These are phyloP conservation scores for Pittosporum tobira DNA, from an alignment of 129 eudicot genomes.

Conservation along the genomic window DNA sequence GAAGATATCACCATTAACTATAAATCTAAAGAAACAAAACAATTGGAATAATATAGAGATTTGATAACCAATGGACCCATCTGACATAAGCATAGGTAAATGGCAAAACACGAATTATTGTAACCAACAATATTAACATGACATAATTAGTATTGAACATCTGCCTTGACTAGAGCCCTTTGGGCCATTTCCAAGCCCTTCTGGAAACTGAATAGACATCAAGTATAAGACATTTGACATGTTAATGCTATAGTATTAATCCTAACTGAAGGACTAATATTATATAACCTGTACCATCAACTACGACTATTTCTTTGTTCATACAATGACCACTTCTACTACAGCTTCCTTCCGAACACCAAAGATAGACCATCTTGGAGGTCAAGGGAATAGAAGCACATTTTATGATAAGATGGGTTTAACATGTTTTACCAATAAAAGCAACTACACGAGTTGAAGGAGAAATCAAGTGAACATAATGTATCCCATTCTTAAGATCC, in stretches of 20 bases:
- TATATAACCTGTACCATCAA: not conserved
- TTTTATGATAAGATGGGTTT: too few species aligned
- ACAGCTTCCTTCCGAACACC: not conserved
- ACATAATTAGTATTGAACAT: not conserved
- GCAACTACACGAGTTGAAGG: not conserved
- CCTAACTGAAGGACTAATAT: not conserved
- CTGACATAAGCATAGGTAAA: too few species aligned
- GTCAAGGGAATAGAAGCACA: too few species aligned
- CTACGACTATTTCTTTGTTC: not conserved
- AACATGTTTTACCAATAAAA: not conserved
- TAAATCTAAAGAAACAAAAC: not conserved
- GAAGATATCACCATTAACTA: not conserved
- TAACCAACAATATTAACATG: not conserved
- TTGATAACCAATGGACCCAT: not conserved
- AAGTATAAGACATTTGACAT: not conserved
- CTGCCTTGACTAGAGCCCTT: not conserved
- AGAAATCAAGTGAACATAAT: not conserved
- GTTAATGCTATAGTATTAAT: not conserved
- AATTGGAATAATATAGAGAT: not conserved
- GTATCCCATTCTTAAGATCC: not conserved
- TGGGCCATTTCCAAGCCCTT: not conserved
- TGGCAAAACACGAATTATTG: too few species aligned
- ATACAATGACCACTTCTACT: not conserved
- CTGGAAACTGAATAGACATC: slow-evolving; percentile 1
- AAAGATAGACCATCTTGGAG: not conserved